Percentiles rank a stretch among this genome's conserved stretches.
Conservation (phyloP, 2,329 filamentous ascomycete genomes). For the Paraphoma chrysanthemicola region DNA sequence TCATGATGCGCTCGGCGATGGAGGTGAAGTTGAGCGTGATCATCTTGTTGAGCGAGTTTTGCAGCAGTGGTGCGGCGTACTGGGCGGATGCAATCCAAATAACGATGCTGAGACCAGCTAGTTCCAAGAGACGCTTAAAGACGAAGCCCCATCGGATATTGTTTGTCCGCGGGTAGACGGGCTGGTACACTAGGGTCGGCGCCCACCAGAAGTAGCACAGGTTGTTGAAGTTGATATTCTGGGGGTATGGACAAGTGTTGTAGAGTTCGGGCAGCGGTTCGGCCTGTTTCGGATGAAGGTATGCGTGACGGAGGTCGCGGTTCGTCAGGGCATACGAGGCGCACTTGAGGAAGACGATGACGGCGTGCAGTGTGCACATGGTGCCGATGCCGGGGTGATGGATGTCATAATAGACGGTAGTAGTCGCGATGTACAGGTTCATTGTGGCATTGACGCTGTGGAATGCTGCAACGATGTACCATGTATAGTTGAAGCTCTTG, state of each 20-base stretch:
- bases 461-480: constrained; percentile 79
- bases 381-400: constrained; percentile 94
- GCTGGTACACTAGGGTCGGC: constrained; percentile 94
- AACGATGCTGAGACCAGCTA: constrained; percentile 79
- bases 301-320: constrained; percentile 89
- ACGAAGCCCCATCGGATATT: constrained; percentile 89
- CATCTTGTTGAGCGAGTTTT: constrained; percentile 89
- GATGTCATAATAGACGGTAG: constrained; percentile 87
- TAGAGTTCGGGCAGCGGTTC: constrained; percentile 82
- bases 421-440: constrained; percentile 80
- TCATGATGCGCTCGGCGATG: constrained; percentile 89
- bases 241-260: constrained; percentile 81
- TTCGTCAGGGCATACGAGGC: constrained; percentile 97
- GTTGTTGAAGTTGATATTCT: constrained; percentile 88
- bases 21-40: constrained; percentile 78
- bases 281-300: constrained; percentile 78
- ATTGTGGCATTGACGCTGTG: constrained; percentile 85
- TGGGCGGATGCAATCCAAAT: constrained; percentile 96
- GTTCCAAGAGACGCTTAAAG: constrained; percentile 79
- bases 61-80: constrained; percentile 88
- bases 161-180: constrained; percentile 86
- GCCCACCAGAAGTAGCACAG: constrained; percentile 98
- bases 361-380: constrained; percentile 85
- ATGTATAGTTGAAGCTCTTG: constrained; percentile 73
- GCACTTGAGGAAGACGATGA: constrained; percentile 96